Percentiles rank a stretch among this genome's conserved stretches.
phyloP scores from a whole-genome alignment of 345 rosid genomes.

The Salix koriyanagi region DNA sequence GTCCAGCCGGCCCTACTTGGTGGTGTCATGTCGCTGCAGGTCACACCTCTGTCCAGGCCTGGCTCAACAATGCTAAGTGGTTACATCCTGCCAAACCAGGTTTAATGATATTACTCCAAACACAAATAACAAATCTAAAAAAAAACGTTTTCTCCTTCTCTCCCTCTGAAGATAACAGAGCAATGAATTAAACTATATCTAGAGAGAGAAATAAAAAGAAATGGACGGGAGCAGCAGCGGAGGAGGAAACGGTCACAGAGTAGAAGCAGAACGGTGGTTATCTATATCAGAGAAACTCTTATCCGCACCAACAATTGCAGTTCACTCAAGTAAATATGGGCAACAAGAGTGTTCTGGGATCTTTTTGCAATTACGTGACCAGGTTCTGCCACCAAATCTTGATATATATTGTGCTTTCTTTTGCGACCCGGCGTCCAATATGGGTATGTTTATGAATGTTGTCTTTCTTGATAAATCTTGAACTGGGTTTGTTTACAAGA shows the following conservation, averaged over 20 bases:
- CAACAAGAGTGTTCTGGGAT: no score
- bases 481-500: no score
- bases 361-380: no score
- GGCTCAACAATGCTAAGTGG: constrained; percentile 85
- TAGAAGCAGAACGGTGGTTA: constrained; percentile 81
- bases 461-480: no score
- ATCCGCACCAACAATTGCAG: constrained; percentile 25
- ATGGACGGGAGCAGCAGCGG: constrained; percentile 30
- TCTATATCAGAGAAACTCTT: constrained; percentile 82
- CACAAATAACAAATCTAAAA: no score
- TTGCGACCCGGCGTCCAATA: no score
- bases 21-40: constrained; percentile 86
- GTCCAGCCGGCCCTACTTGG: constrained; percentile 85
- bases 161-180: background rate
- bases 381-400: no score
- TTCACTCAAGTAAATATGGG: no score
- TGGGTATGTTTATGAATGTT: background rate
- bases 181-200: background rate
- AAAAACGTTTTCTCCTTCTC: background rate
- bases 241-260: constrained; percentile 36
- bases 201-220: constrained; percentile 1
- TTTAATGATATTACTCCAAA: no score
- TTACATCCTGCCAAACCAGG: constrained; percentile 67
- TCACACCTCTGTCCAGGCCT: constrained; percentile 50
- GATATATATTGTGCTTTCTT: no score